Percentiles rank a stretch among this genome's conserved stretches.
phyloP scores from a whole-genome alignment of 2,329 filamentous ascomycete species.

The Paraphaeosphaeria sporulosa region DNA sequence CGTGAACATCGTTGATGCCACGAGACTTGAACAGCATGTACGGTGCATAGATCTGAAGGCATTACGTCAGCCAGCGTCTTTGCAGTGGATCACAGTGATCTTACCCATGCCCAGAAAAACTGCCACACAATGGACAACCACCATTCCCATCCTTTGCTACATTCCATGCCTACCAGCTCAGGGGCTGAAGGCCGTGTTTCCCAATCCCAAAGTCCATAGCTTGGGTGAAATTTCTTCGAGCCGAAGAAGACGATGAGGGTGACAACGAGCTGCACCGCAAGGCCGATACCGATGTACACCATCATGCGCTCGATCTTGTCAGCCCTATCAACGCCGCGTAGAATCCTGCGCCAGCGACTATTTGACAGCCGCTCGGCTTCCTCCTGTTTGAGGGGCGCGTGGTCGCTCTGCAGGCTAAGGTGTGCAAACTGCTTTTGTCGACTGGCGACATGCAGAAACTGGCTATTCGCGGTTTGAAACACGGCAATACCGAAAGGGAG shows the following conservation, averaged over 20 bases:
- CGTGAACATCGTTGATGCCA: slow-evolving; percentile 41
- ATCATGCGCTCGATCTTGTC: slow-evolving; percentile 39
- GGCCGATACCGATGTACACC: slow-evolving; percentile 37
- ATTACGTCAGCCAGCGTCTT: background rate
- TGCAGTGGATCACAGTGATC: background rate
- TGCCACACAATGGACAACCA: slow-evolving; percentile 48
- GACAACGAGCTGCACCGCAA: slow-evolving; percentile 36
- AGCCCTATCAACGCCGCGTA: slow-evolving; percentile 31
- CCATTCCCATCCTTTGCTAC: slow-evolving; percentile 47
- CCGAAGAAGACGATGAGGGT: slow-evolving; percentile 41
- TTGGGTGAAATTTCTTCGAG: slow-evolving; percentile 43
- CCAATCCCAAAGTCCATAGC: slow-evolving; percentile 42
- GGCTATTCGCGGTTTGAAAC: slow-evolving; percentile 46
- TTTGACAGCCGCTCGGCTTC: slow-evolving; percentile 31
- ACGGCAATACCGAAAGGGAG: slow-evolving; percentile 41
- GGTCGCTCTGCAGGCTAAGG: slow-evolving; percentile 34
- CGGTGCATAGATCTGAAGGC: slow-evolving; percentile 38
- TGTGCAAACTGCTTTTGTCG: slow-evolving; percentile 42
- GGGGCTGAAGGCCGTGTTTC: slow-evolving; percentile 32
- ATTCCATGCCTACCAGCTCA: slow-evolving; percentile 32
- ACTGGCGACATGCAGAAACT: slow-evolving; percentile 42
- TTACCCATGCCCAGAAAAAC: slow-evolving; percentile 43
- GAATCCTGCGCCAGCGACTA: slow-evolving; percentile 34
- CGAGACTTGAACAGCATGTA: slow-evolving; percentile 46
- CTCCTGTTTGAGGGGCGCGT: slow-evolving; percentile 31